Conservation (phyloP, 192 early-diverging fungal genomes). For the Pecoramyces ruminantium region DNA sequence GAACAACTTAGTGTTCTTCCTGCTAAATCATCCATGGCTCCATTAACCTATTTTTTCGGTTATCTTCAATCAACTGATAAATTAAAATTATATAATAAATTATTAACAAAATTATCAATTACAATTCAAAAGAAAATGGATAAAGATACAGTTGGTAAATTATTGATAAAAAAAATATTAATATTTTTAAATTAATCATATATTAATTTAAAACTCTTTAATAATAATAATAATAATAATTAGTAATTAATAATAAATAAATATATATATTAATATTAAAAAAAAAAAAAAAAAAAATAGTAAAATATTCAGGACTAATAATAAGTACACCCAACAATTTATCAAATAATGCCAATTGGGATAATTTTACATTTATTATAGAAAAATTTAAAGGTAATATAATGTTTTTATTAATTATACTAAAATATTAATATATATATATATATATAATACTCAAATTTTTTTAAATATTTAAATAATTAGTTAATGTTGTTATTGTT, state of each 20-base stretch:
- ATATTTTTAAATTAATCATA: no score
- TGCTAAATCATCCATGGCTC: slow-evolving; percentile 48
- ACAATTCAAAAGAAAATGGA: slow-evolving; percentile 44
- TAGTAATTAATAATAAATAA: no score
- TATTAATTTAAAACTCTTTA: no score
- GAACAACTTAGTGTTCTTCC: slow-evolving; percentile 59
- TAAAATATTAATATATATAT: not conserved
- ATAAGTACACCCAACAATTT: slow-evolving; percentile 75
- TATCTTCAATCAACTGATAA: slow-evolving; percentile 59
- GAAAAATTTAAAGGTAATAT: slow-evolving; percentile 38
- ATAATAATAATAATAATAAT: no score
- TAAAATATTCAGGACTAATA: slow-evolving; percentile 52
- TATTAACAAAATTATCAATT: slow-evolving; percentile 40
- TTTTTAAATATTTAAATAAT: not conserved
- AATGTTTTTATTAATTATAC: not conserved
- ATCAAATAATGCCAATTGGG: slow-evolving; percentile 55
- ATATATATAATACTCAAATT: not conserved
- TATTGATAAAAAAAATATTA: no score
- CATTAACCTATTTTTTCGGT: slow-evolving; percentile 84
- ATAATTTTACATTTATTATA: slow-evolving; percentile 56
- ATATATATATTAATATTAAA: no score
- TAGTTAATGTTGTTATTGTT: slow-evolving; percentile 69
- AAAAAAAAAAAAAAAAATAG: slow-evolving; percentile 9
- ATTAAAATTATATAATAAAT: slow-evolving; percentile 53
- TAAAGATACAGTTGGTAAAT: slow-evolving; percentile 30